A percentile compares a stretch with the other conserved stretches of the same genome.
Conservation (phyloP, 176 grass and related monocot genomes). For the Ampelocalamus luodianensis region DNA sequence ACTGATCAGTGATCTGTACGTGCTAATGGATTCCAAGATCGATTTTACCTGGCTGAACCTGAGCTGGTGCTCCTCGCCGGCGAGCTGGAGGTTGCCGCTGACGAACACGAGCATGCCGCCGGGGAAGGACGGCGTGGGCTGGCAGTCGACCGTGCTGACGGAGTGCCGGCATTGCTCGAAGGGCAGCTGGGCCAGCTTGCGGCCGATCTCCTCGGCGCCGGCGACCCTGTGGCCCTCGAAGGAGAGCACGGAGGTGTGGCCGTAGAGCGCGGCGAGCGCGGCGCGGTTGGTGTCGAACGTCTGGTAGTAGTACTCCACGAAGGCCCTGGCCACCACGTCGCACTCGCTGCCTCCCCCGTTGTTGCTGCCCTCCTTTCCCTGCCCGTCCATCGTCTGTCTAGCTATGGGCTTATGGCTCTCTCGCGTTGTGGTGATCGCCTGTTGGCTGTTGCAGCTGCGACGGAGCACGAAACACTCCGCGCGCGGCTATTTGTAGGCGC, state of each 20-base stretch:
- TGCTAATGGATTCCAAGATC: not conserved
- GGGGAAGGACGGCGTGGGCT: slow-evolving; percentile 58
- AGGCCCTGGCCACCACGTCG: slow-evolving; percentile 72
- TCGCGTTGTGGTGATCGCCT: not conserved
- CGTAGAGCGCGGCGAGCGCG: slow-evolving; percentile 63
- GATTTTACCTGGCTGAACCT: slow-evolving; percentile 75
- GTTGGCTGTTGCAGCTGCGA: not conserved
- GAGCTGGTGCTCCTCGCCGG: slow-evolving; percentile 79
- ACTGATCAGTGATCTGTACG: not conserved
- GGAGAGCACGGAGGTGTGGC: slow-evolving; percentile 64
- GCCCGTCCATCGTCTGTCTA: slow-evolving; percentile 10
- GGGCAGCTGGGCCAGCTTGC: slow-evolving; percentile 73
- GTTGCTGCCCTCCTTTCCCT: not conserved
- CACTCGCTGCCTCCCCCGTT: slow-evolving; percentile 28
- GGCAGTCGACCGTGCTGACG: slow-evolving; percentile 69
- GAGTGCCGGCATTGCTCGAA: slow-evolving; percentile 71
- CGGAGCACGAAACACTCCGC: too few relatives aligned
- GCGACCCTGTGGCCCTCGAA: slow-evolving; percentile 72
- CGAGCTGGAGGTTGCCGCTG: slow-evolving; percentile 70
- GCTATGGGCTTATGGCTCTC: not conserved
- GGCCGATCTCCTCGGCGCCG: slow-evolving; percentile 54
- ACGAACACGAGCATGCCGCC: slow-evolving; percentile 77
- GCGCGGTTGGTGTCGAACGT: slow-evolving; percentile 69
- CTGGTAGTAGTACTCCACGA: slow-evolving; percentile 80
- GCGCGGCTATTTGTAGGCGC: too few relatives aligned